These are phyloP conservation scores for Lachnellula hyalina DNA, from an alignment of 2,329 filamentous ascomycete species.

Conservation along the genomic window DNA sequence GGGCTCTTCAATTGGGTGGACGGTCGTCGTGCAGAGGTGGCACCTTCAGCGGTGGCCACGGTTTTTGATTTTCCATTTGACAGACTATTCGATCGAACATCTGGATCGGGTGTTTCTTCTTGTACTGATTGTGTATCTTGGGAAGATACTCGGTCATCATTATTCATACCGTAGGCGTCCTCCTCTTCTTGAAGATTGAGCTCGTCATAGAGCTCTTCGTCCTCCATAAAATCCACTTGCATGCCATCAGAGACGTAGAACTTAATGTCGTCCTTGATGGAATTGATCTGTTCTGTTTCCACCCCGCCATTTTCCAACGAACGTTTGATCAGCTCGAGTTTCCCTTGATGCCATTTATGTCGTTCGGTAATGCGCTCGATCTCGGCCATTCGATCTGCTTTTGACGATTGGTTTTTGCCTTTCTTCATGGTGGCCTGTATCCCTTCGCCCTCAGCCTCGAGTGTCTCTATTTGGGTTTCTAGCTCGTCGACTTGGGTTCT, in stretches of 20 bases:
- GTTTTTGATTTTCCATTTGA: constrained; percentile 44
- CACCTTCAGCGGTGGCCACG: constrained; percentile 52
- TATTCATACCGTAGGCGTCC: constrained; percentile 73
- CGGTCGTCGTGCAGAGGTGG: constrained; percentile 59
- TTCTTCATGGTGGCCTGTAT: constrained; percentile 91
- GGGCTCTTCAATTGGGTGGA: constrained; percentile 92
- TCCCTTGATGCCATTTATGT: constrained; percentile 94
- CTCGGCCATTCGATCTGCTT: constrained; percentile 81
- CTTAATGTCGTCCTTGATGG: constrained; percentile 85
- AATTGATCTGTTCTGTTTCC: constrained; percentile 79
- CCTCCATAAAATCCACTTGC: constrained; percentile 85
- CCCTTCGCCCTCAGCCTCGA: constrained; percentile 84
- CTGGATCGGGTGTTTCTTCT: constrained; percentile 67
- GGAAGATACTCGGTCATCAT: constrained; percentile 83
- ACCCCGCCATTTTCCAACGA: constrained; percentile 89
- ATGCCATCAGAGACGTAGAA: constrained; percentile 92
- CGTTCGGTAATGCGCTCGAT: constrained; percentile 80
- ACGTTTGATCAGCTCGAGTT: constrained; percentile 84
- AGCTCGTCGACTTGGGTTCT: constrained; percentile 84
- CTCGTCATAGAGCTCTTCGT: constrained; percentile 93
- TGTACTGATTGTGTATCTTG: constrained; percentile 91
- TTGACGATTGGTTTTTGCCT: constrained; percentile 79
- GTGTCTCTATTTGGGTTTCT: constrained; percentile 84
- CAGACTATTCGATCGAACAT: constrained; percentile 42
- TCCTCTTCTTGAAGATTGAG: constrained; percentile 90